Base-by-base conservation (phyloP, 805 yeast genomes). In the Myxozyma neotropica region DNA sequence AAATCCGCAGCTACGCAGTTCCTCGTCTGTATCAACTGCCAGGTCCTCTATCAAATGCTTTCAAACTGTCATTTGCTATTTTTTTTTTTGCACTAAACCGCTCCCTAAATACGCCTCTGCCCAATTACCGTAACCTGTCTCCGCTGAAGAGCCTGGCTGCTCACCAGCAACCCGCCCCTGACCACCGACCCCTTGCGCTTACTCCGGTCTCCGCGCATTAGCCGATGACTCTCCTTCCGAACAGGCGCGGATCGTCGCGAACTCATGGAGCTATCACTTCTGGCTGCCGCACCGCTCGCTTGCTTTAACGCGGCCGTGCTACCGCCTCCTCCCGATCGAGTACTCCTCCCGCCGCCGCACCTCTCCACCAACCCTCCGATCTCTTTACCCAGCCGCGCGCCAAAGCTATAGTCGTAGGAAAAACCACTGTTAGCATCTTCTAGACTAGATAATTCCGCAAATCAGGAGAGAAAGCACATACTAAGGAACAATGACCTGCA, bases 141-240 rank as follows among this genome's bases (percentile, higher is more conserved):
- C 23, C 54, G 48, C 44, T 29, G 54, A 29, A 55, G 27, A 93
- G 88, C 53, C 94, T 94, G 76, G 87, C 89, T 67, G 95, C 49
- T 47, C 31, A 44, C 39, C 29, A 44, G 24, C 15, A 51, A n/a
- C 15, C 56, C 60, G 4, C 51, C 52, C 21, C 57, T 26, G 19
- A 27, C 50, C 27, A 43, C 56, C n/a, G 56, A n/a, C 12, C 35
- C 48, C 21, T 13, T 44, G 27, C 48, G 48, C 48, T 29, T 29
- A 10, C 33, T 29, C 10, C 33, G 6, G 33, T 29, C 33, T 29
- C n/a, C n/a, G n/a, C n/a, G n/a, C n/a, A n/a, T n/a, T n/a, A n/a
- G n/a, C n/a, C n/a, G n/a, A n/a, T n/a, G n/a, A n/a, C n/a, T n/a
- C n/a, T n/a, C n/a, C n/a, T n/a, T n/a, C n/a, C n/a, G n/a, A n/a